These are phyloP conservation scores for Penicillium griseofulvum DNA, from an alignment of 2,329 filamentous ascomycete species.

Conservation along the genomic window DNA sequence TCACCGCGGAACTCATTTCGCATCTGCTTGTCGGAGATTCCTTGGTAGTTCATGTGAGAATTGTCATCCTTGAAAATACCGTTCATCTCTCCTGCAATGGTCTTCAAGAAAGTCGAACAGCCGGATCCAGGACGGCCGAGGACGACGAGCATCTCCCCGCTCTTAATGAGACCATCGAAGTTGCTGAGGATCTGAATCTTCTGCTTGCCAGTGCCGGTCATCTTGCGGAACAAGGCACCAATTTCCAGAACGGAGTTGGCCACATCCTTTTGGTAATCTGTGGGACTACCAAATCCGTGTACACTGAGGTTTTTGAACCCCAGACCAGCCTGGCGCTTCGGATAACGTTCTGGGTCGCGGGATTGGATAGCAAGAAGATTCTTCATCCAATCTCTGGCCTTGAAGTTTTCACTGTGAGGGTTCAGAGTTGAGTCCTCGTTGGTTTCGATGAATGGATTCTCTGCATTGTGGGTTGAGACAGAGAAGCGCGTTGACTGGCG, in stretches of 20 bases:
- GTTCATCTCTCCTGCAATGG: constrained; percentile 77
- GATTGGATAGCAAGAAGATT: constrained; percentile 47
- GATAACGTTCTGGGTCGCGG: constrained; percentile 54
- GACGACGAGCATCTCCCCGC: constrained; percentile 58
- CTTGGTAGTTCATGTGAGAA: constrained; percentile 78
- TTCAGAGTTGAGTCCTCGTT: constrained; percentile 42
- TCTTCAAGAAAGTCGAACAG: constrained; percentile 86
- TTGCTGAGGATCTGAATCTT: constrained; percentile 61
- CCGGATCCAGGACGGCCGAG: constrained; percentile 51
- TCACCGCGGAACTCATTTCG: constrained; percentile 74
- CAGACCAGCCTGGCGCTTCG: constrained; percentile 59
- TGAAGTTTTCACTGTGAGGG: constrained; percentile 46
- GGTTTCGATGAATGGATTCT: constrained; percentile 38
- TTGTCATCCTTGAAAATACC: constrained; percentile 70
- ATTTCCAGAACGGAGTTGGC: constrained; percentile 39
- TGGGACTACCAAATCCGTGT: constrained; percentile 64
- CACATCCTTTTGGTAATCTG: constrained; percentile 62
- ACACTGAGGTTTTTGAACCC: constrained; percentile 67
- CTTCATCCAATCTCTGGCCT: constrained; percentile 48
- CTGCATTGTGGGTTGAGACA: constrained; percentile 18
- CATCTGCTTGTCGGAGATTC: constrained; percentile 57
- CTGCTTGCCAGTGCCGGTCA: constrained; percentile 38
- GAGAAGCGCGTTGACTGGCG: constrained; percentile 36
- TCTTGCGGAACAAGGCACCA: constrained; percentile 31
- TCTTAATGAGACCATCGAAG: constrained; percentile 63